These are phyloP conservation scores for Aotearoamyces nothofagi DNA, from an alignment of 2,329 filamentous ascomycete genomes.

Conservation along the genomic window DNA sequence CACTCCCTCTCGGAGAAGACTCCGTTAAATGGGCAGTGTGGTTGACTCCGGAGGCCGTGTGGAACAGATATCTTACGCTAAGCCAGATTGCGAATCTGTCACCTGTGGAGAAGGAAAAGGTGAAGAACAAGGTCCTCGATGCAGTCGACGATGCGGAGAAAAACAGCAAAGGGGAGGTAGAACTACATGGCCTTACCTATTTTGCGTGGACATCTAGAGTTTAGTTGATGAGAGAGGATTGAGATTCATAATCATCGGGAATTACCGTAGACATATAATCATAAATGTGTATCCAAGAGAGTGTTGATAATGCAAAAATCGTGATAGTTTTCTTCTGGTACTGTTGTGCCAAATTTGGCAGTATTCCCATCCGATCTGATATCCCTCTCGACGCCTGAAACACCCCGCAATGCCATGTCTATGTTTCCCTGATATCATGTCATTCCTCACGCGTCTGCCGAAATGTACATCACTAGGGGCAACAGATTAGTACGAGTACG, in stretches of 20 bases:
- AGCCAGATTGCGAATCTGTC: conserved; percentile 48
- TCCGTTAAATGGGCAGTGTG: conserved; percentile 39
- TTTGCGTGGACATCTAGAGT: conserved; percentile 40
- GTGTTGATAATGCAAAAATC: no score
- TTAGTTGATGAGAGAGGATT: conserved; percentile 28
- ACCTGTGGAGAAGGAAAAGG: conserved; percentile 29
- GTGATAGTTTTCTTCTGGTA: no score
- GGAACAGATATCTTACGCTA: conserved; percentile 48
- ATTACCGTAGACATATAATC: no score
- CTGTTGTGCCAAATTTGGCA: no score
- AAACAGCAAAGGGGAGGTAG: conserved; percentile 43
- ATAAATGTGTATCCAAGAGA: no score
- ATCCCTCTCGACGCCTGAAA: no score
- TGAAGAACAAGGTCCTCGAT: conserved; percentile 33
- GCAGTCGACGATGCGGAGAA: conserved; percentile 36
- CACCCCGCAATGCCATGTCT: no score
- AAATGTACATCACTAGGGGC: conserved; percentile 7
- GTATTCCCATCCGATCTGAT: no score
- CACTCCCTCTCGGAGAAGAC: conserved; percentile 43
- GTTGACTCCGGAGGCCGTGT: conserved; percentile 42
- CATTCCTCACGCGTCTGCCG: conserved; percentile 6
- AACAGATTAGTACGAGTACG: conserved; percentile 1
- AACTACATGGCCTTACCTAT: conserved; percentile 44
- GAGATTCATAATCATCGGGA: conserved; percentile 18
- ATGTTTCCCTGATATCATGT: no score